Evolutionary conservation across 768 basidiomycete species (phyloP).

Genomic region (Galerina marginata): DNA sequence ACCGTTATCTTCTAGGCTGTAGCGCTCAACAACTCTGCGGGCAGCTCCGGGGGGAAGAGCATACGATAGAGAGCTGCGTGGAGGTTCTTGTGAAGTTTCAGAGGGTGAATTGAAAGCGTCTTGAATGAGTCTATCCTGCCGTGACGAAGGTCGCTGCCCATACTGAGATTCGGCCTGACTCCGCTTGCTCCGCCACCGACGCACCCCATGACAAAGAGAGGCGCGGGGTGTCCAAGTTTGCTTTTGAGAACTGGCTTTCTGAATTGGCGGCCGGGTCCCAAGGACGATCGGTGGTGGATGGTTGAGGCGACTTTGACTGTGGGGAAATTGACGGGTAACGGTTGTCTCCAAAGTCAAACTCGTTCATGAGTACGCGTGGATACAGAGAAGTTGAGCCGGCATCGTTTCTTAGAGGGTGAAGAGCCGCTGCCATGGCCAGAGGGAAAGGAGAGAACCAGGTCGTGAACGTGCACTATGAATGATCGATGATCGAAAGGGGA

Average conservation of each 20-base stretch:
- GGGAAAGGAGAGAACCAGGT: slow-evolving; percentile 8
- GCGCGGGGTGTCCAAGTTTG: slow-evolving; percentile 6
- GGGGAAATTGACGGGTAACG: slow-evolving; percentile 50
- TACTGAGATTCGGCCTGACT: slow-evolving; percentile 26
- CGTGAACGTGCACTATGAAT: slow-evolving; percentile 5
- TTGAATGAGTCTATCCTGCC: slow-evolving; percentile 31
- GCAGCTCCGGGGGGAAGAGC: slow-evolving; percentile 47
- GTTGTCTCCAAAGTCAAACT: slow-evolving; percentile 68
- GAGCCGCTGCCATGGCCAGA: slow-evolving; percentile 51
- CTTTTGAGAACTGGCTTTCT: slow-evolving; percentile 10
- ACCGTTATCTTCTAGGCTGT: slow-evolving; percentile 53
- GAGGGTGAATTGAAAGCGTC: slow-evolving; percentile 37
- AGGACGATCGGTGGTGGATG: slow-evolving; percentile 22
- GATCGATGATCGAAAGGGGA: slow-evolving; percentile 15
- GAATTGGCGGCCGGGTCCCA: slow-evolving; percentile 17
- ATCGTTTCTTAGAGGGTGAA: slow-evolving; percentile 52
- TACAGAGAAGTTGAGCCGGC: slow-evolving; percentile 46
- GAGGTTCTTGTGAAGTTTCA: slow-evolving; percentile 42
- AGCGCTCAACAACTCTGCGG: slow-evolving; percentile 55
- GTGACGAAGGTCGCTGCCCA: slow-evolving; percentile 26
- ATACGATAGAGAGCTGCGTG: slow-evolving; percentile 48
- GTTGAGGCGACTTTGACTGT: slow-evolving; percentile 17
- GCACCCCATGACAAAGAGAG: slow-evolving; percentile 14
- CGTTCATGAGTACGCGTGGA: slow-evolving; percentile 60
- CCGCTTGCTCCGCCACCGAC: slow-evolving; percentile 31